Percentiles rank a stretch among this genome's conserved stretches.
Conservation (phyloP, 371 early-diverging fungal genomes). For the Mortierella sp. region DNA sequence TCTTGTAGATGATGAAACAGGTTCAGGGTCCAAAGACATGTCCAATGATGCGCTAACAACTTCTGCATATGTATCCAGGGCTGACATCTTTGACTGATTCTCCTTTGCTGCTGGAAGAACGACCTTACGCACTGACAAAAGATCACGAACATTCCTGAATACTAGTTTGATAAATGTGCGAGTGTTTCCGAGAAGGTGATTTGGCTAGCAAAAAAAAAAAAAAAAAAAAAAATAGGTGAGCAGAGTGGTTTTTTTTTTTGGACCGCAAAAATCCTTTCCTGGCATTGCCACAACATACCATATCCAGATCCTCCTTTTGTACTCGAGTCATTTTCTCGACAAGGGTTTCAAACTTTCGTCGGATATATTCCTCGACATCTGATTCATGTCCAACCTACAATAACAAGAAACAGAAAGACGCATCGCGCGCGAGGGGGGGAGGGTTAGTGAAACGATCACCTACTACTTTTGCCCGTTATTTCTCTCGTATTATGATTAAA, state of each 20-base stretch:
- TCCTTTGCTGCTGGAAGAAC: constrained; percentile 77
- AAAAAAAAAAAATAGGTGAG: neutral
- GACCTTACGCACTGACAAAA: constrained; percentile 80
- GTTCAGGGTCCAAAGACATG: constrained; percentile 32
- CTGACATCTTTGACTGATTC: constrained; percentile 76
- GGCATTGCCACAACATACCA: constrained; percentile 64
- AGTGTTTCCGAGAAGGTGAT: constrained; percentile 88
- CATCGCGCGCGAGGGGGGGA: neutral
- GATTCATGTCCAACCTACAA: constrained; percentile 59
- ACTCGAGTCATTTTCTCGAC: constrained; percentile 76
- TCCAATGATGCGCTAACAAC: constrained; percentile 60
- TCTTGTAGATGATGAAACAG: constrained; percentile 39
- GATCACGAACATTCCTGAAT: constrained; percentile 88
- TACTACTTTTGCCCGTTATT: neutral
- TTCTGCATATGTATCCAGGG: constrained; percentile 72
- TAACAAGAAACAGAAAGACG: neutral
- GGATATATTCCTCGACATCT: constrained; percentile 92
- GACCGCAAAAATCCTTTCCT: neutral
- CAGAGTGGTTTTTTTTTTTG: neutral
- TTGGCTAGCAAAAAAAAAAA: constrained; percentile 67
- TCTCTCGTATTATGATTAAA: neutral
- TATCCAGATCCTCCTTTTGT: constrained; percentile 88
- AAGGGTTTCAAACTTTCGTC: constrained; percentile 75
- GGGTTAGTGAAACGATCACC: neutral
- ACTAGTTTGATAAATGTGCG: constrained; percentile 81